Evolutionary conservation across 2,329 filamentous ascomycete genomes (phyloP).

Genomic region (Huntiella savannae): DNA sequence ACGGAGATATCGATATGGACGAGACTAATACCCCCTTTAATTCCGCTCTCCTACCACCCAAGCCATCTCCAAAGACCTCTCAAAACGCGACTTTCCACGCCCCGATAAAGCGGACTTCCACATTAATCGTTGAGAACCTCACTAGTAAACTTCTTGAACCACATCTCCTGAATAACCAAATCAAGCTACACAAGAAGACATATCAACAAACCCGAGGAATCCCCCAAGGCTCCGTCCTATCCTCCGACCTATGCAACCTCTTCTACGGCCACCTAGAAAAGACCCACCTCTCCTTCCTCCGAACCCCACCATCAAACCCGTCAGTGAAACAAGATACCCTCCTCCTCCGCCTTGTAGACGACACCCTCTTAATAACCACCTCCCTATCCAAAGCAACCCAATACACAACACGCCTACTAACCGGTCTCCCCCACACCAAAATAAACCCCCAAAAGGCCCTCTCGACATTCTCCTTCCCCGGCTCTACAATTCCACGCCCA

Average conservation of each 20-base stretch:
- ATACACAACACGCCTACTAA: no score
- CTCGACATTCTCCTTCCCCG: no score
- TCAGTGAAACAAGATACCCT: background rate
- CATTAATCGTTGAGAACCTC: conserved; percentile 31
- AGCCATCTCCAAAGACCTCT: no score
- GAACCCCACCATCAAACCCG: background rate
- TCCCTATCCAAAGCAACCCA: conserved; percentile 31
- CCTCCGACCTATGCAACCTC: conserved; percentile 76
- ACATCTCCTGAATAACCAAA: conserved; percentile 69
- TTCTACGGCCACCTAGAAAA: conserved; percentile 82
- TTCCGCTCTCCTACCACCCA: background rate
- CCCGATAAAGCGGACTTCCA: conserved; percentile 33
- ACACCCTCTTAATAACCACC: conserved; percentile 76
- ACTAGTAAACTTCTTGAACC: conserved; percentile 54
- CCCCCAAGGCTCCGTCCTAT: conserved; percentile 80
- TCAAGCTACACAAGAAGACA: conserved; percentile 74
- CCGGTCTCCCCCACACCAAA: no score
- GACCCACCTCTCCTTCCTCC: conserved; percentile 47
- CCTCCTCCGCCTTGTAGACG: conserved; percentile 31
- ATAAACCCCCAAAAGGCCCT: no score
- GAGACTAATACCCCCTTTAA: background rate
- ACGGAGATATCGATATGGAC: background rate
- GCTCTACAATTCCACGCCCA: no score
- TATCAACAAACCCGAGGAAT: conserved; percentile 81
- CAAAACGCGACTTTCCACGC: conserved; percentile 60